A percentile compares a stretch with the other conserved stretches of the same genome.
phyloP scores from a whole-genome alignment of 1,284 basidiomycete species.

The Cystobasidium slooffiae region DNA sequence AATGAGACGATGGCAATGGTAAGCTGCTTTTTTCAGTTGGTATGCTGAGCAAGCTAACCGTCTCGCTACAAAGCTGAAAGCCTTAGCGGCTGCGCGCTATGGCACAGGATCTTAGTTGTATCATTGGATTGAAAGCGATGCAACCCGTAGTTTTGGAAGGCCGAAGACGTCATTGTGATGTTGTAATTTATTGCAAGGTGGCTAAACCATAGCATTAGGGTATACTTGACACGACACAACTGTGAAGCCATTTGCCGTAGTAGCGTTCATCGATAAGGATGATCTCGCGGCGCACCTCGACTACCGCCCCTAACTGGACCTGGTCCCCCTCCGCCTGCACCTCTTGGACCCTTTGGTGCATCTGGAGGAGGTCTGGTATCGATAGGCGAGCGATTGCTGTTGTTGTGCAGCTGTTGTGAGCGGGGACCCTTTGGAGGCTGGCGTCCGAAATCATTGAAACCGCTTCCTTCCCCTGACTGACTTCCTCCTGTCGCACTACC shows the following conservation, averaged over 20 bases:
- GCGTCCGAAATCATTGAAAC: slow-evolving; percentile 9
- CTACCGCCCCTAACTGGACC: slow-evolving; percentile 9
- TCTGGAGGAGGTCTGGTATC: slow-evolving; percentile 37
- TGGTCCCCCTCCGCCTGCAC: background rate
- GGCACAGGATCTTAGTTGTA: slow-evolving; percentile 10
- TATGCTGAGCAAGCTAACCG: background rate
- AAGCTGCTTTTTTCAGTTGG: background rate
- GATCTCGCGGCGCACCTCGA: slow-evolving; percentile 18
- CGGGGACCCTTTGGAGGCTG: slow-evolving; percentile 33
- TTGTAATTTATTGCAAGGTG: too few relatives aligned
- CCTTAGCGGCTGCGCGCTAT: slow-evolving; percentile 40
- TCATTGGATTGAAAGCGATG: background rate
- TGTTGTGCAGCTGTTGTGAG: slow-evolving; percentile 4
- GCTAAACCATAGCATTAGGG: too few relatives aligned
- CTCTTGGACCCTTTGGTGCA: slow-evolving; percentile 36
- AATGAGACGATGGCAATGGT: slow-evolving; percentile 42
- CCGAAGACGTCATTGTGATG: too few relatives aligned
- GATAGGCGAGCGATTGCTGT: slow-evolving; percentile 1
- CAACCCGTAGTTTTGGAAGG: too few relatives aligned
- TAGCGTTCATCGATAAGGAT: slow-evolving; percentile 26
- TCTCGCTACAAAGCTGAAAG: slow-evolving; percentile 35
- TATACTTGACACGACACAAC: too few relatives aligned
- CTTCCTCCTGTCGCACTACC: slow-evolving; percentile 1
- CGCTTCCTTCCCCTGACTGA: background rate
- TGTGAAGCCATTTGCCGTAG: background rate